phyloP scores from a whole-genome alignment of 2,329 filamentous ascomycete species.

The Bipolaris bicolor region DNA sequence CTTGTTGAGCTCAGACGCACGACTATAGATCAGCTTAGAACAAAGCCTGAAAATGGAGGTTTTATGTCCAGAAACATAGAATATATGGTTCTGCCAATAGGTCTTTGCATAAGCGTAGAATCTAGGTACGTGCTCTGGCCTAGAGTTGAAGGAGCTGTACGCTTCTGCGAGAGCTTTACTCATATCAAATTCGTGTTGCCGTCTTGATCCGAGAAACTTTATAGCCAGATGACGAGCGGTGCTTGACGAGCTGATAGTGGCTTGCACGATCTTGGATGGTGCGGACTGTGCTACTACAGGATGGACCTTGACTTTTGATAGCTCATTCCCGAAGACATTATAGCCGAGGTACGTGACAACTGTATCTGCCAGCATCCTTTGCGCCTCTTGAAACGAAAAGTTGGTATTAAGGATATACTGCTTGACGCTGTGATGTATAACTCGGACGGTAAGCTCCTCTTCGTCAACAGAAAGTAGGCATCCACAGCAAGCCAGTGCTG shows the following conservation, averaged over 20 bases:
- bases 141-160: slow-evolving; percentile 2
- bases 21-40: slow-evolving; percentile 3
- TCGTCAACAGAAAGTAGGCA: slow-evolving; percentile 33
- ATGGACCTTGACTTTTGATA: slow-evolving; percentile 13
- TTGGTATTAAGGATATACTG: slow-evolving; percentile 22
- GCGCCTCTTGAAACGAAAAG: slow-evolving; percentile 13
- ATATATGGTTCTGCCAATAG: slow-evolving; percentile 23
- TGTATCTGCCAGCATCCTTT: slow-evolving; percentile 24
- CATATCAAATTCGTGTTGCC: slow-evolving; percentile 18
- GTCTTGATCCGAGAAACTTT: slow-evolving; percentile 18
- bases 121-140: not conserved
- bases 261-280: slow-evolving; percentile 17
- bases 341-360: slow-evolving; percentile 34
- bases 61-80: slow-evolving; percentile 18
- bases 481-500: slow-evolving; percentile 29
- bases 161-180: slow-evolving; percentile 20
- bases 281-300: slow-evolving; percentile 13
- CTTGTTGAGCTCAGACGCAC: not conserved
- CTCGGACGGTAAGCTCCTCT: slow-evolving; percentile 30
- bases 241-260: slow-evolving; percentile 12
- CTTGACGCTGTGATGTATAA: slow-evolving; percentile 32
- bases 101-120: slow-evolving; percentile 25
- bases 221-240: slow-evolving; percentile 15
- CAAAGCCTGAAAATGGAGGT: slow-evolving; percentile 12
- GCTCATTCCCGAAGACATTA: slow-evolving; percentile 23